Percentiles rank a stretch among this genome's conserved stretches.
Evolutionary conservation across 2,329 filamentous ascomycete genomes (phyloP).

Genomic region (Botrytis squamosa): DNA sequence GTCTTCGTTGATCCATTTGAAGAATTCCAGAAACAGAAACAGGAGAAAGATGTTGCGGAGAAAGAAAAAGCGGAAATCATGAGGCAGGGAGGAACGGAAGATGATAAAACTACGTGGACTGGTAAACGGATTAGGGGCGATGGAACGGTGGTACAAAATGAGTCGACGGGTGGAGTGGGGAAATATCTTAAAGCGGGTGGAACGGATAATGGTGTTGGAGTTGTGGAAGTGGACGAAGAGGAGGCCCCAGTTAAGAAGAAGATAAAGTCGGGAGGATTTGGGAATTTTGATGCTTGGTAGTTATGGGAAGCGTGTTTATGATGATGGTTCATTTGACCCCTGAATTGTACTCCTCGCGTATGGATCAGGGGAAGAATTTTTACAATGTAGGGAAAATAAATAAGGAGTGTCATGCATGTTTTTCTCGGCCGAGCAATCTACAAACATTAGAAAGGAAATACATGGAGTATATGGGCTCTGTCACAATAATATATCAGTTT

Average conservation of each 20-base stretch:
- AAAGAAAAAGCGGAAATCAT: constrained; percentile 61
- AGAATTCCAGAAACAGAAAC: constrained; percentile 79
- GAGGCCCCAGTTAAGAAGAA: constrained; percentile 80
- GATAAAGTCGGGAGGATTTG: constrained; percentile 75
- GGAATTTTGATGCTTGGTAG: constrained; percentile 91
- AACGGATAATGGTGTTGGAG: constrained; percentile 42
- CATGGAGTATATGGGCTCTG: not conserved
- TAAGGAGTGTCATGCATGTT: not conserved
- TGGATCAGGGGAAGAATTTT: not conserved
- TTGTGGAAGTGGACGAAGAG: constrained; percentile 63
- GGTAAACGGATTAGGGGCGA: constrained; percentile 80
- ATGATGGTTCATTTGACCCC: not conserved
- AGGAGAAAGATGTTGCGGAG: constrained; percentile 58
- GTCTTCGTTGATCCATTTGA: constrained; percentile 94
- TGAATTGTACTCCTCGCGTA: not conserved
- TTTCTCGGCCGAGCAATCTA: not conserved
- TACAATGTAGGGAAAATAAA: not conserved
- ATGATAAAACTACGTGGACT: constrained; percentile 92
- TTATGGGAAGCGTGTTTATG: not conserved
- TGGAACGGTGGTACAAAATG: constrained; percentile 53
- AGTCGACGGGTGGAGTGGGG: constrained; percentile 55
- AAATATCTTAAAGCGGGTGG: constrained; percentile 75
- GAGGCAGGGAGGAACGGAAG: constrained; percentile 70
- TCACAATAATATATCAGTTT: too few relatives aligned
- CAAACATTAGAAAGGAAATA: not conserved